Conservation (phyloP, 2,329 filamentous ascomycete genomes). For the Pseudopithomyces chartarum region DNA sequence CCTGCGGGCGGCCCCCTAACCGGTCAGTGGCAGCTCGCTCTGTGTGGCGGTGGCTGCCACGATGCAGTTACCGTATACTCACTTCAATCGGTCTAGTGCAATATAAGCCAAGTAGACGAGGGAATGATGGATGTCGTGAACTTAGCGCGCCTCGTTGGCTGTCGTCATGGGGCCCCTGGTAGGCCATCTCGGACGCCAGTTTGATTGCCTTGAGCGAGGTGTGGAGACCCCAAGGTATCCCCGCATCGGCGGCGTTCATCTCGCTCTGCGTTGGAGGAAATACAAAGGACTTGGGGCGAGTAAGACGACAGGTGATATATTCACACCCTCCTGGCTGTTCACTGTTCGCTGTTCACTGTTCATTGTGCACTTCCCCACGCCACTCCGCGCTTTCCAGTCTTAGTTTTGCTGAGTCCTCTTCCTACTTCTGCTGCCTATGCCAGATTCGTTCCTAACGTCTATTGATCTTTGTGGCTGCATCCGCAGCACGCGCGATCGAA, state of each 20-base stretch:
- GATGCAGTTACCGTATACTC: background rate
- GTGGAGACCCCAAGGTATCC: slow-evolving; percentile 42
- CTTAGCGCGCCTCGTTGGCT: slow-evolving; percentile 21
- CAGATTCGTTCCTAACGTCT: slow-evolving; percentile 10
- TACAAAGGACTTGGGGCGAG: slow-evolving; percentile 7
- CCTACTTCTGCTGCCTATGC: slow-evolving; percentile 10
- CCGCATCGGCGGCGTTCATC: slow-evolving; percentile 41
- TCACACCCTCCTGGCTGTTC: background rate
- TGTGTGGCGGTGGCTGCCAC: slow-evolving; percentile 11
- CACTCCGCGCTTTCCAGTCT: background rate
- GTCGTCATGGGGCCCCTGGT: slow-evolving; percentile 30
- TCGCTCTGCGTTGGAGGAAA: slow-evolving; percentile 27
- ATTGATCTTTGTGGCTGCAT: slow-evolving; percentile 32
- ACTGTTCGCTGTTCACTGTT: background rate
- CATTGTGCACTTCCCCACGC: background rate
- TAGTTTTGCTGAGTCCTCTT: slow-evolving; percentile 6
- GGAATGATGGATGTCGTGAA: slow-evolving; percentile 25
- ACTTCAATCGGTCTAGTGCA: slow-evolving; percentile 30
- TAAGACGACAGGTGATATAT: slow-evolving; percentile 16
- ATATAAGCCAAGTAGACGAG: slow-evolving; percentile 29
- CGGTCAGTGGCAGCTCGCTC: slow-evolving; percentile 16
- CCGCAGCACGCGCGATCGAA: slow-evolving; percentile 30
- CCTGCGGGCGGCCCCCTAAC: slow-evolving; percentile 35
- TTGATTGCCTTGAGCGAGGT: slow-evolving; percentile 34
- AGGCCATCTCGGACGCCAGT: slow-evolving; percentile 28